These are phyloP conservation scores for Camelina neglecta DNA, from an alignment of 345 rosid genomes.

Conservation along the genomic window DNA sequence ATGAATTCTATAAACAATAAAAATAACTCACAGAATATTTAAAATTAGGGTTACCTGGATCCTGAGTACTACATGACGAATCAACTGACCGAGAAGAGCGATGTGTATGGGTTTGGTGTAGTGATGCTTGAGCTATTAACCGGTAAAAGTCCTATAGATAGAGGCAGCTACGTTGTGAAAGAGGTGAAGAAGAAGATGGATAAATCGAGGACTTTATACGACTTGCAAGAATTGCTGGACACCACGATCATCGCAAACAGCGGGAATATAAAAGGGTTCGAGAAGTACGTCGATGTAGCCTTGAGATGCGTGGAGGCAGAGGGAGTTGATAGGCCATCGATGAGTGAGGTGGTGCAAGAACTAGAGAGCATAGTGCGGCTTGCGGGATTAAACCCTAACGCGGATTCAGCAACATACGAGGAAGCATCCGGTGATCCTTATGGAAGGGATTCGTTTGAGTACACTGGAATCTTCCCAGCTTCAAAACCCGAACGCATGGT, in stretches of 20 bases:
- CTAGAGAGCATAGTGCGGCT: conserved; percentile 69
- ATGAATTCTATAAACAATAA: background rate
- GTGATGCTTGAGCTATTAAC: conserved; percentile 76
- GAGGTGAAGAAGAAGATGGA: conserved; percentile 68
- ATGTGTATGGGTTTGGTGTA: conserved; percentile 92
- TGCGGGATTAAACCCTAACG: conserved; percentile 62
- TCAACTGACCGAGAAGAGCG: conserved; percentile 87
- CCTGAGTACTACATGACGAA: conserved; percentile 95
- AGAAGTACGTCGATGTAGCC: conserved; percentile 64
- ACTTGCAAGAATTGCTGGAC: conserved; percentile 70
- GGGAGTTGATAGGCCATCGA: conserved; percentile 64
- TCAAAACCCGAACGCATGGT: conserved; percentile 20
- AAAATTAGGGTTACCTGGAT: conserved; percentile 77
- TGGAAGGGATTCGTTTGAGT: conserved; percentile 43
- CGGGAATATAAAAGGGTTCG: conserved; percentile 56
- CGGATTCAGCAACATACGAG: conserved; percentile 55
- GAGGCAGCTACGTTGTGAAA: conserved; percentile 78
- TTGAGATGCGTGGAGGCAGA: conserved; percentile 65
- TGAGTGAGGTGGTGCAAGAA: conserved; percentile 76
- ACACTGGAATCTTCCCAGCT: conserved; percentile 49
- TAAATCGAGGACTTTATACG: conserved; percentile 58
- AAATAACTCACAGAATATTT: background rate
- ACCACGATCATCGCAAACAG: conserved; percentile 50
- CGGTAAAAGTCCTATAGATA: conserved; percentile 73
- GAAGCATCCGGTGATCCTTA: conserved; percentile 51